These are phyloP conservation scores for Amanita thiersii DNA, from an alignment of 768 basidiomycete species.

Conservation along the genomic window DNA sequence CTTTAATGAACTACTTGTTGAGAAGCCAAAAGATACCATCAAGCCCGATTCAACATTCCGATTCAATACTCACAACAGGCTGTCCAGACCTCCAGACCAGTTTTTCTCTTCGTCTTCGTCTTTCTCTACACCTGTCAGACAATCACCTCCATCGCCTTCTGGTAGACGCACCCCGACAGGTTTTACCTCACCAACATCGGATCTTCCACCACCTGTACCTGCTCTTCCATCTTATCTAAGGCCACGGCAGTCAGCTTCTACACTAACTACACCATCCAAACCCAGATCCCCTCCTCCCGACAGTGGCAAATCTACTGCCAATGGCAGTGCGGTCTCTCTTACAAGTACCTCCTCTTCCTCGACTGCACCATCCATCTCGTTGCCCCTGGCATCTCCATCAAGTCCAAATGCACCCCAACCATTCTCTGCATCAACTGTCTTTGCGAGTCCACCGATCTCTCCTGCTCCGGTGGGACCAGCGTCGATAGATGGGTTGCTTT, in stretches of 20 bases:
- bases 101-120: constrained; percentile 3
- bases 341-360: background rate
- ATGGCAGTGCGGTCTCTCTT: background rate
- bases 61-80: constrained; percentile 13
- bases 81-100: constrained; percentile 20
- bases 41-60: constrained; percentile 16
- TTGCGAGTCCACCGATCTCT: background rate
- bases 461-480: constrained; percentile 9
- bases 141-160: constrained; percentile 8
- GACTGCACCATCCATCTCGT: background rate
- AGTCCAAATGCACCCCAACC: background rate
- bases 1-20: constrained; percentile 64
- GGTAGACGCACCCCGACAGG: background rate
- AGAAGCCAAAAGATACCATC: constrained; percentile 32
- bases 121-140: constrained; percentile 13
- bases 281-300: constrained; percentile 20
- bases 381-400: constrained; percentile 4
- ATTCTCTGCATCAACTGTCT: background rate
- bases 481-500: constrained; percentile 6
- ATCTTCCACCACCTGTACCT: constrained; percentile 1
- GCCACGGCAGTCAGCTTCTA: background rate
- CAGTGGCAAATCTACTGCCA: constrained; percentile 12
- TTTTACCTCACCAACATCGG: background rate
- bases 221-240: constrained; percentile 4
- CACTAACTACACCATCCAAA: constrained; percentile 17